Evolutionary conservation across 208 protist species (phyloP).

Genomic region (Lotmaria passim): DNA sequence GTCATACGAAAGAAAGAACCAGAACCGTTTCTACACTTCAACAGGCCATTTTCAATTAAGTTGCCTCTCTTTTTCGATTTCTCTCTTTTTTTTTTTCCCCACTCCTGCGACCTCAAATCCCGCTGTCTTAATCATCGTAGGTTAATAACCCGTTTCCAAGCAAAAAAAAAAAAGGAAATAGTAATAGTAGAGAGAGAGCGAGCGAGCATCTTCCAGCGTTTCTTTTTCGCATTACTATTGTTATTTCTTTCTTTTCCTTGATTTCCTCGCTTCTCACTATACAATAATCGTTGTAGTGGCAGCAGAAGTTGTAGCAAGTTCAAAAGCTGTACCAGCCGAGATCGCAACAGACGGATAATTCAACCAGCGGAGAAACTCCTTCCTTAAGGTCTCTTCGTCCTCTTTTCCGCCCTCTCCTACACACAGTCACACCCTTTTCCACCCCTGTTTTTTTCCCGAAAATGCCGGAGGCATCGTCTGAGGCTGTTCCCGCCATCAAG

Average conservation of each 20-base stretch:
- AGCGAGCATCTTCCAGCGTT: neutral
- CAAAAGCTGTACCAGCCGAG: neutral
- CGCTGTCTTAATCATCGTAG: neutral
- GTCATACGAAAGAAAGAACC: too few species aligned
- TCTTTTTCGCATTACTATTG: neutral
- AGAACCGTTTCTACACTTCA: too few species aligned
- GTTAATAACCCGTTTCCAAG: neutral
- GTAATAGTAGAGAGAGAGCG: too few species aligned
- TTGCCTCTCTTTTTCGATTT: slow-evolving; percentile 10
- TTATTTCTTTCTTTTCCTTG: neutral
- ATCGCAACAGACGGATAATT: too few species aligned
- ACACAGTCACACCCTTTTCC: too few species aligned
- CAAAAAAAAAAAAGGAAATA: slow-evolving; percentile 1
- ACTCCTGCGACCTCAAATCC: neutral
- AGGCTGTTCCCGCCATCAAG: slow-evolving; percentile 25
- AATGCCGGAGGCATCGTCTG: slow-evolving; percentile 35
- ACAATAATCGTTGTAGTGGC: neutral
- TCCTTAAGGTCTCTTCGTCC: neutral
- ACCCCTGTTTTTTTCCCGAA: neutral
- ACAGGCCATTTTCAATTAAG: neutral
- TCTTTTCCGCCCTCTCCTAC: neutral
- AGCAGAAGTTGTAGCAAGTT: neutral
- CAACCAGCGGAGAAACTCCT: too few species aligned
- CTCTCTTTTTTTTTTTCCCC: slow-evolving; percentile 1
- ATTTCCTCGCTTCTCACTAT: too few species aligned